Evolutionary conservation across 2,329 filamentous ascomycete species (phyloP), one percentile per base, ranked within the genome.

Genomic region (Bipolaris cookei): DNA sequence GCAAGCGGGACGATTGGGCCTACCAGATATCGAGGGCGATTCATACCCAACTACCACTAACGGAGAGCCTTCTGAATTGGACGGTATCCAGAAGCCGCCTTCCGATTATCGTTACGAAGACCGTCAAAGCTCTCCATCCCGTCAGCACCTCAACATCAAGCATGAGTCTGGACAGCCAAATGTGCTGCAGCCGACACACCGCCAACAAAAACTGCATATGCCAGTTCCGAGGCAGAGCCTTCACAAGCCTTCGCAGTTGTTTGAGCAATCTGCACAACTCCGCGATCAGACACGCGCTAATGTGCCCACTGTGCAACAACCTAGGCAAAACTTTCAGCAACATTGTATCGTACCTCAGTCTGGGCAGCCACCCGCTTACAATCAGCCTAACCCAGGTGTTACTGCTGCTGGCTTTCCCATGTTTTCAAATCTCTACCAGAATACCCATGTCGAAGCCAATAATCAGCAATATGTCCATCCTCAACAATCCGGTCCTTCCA

Each of bases 31-130:
- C n/a, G 65, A 68, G 3, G 72, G 66, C 30, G 68, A 71, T 34
- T 77, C 75, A n/a, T 77, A 77, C 49, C 75, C 76, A 16, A 66
- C 68, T 25, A 77, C 76, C 2, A 76, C 75, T 8, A 71, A 74
- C 32, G 76, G 76, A 4, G 54, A 65, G 30, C 53, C 65, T 45
- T 65, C 64, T 30, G 61, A 64, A 39, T 46, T 49, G 59, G 50
- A 37, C 43, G 54, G 54, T 46, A 55, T 48, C 3, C 61, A 62
- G 37, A 58, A 61, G 16, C 47, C 23, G 41, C 44, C 34, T 25
- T 54, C 54, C 23, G 51, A 69, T 25, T 57, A 58, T 14, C 8
- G 44, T 6, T 28, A 55, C 10, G 45, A 56, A 25, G 41, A 46
- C 4, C 54, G 21, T 21, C 41, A 32, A 3, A 37, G 37, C 10